Percentiles rank a stretch among this genome's conserved stretches.
These are phyloP conservation scores for Colletotrichum chrysophilum DNA, from an alignment of 2,329 filamentous ascomycete genomes.

Conservation along the genomic window DNA sequence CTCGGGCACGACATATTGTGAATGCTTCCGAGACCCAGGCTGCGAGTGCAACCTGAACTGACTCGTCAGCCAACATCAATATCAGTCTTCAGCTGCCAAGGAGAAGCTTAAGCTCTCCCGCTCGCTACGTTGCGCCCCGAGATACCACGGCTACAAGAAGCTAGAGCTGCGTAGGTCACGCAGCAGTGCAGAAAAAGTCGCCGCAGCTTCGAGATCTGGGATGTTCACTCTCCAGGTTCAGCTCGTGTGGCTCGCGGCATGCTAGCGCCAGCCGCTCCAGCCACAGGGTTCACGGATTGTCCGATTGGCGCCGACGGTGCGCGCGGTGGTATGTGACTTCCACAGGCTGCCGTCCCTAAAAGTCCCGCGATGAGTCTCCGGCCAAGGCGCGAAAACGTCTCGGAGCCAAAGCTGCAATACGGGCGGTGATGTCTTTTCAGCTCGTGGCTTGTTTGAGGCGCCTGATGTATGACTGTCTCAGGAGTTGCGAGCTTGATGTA, in stretches of 20 bases:
- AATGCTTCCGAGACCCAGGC: not conserved
- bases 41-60: not conserved
- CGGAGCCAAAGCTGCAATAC: not conserved
- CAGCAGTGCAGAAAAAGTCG: not conserved
- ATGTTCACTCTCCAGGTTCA: not conserved
- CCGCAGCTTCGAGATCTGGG: not conserved
- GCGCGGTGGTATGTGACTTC: not conserved
- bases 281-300: not conserved
- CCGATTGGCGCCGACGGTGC: not conserved
- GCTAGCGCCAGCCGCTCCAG: not conserved
- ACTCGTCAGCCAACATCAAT: not conserved
- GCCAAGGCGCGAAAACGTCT: conserved; percentile 5
- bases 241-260: not conserved
- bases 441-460: not conserved
- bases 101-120: not conserved
- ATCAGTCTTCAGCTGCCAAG: not conserved
- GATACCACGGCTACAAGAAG: not conserved
- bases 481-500: not conserved
- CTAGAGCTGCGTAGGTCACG: not conserved
- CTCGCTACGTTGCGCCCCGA: not conserved
- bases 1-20: not conserved
- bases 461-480: not conserved
- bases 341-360: not conserved
- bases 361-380: conserved; percentile 6
- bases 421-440: not conserved